These are phyloP conservation scores for Trichophaea hybrida DNA, from an alignment of 2,329 filamentous ascomycete genomes.

Conservation along the genomic window DNA sequence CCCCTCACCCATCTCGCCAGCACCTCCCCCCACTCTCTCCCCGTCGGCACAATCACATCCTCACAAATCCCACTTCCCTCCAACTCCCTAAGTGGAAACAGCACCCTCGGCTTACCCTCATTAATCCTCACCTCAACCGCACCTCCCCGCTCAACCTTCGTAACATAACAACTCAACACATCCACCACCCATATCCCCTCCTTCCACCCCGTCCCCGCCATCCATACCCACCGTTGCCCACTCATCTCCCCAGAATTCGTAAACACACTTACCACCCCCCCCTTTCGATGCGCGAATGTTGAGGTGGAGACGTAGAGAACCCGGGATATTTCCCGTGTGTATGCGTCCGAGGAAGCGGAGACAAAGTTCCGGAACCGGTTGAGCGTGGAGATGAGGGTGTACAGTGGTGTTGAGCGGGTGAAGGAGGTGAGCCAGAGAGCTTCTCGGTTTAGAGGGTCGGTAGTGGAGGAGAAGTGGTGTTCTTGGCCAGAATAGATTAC, in stretches of 20 bases:
- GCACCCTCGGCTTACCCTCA: slow-evolving; percentile 10
- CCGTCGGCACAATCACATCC: not conserved
- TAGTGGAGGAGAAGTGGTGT: slow-evolving; percentile 31
- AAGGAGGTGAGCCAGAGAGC: slow-evolving; percentile 36
- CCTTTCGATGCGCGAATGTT: slow-evolving; percentile 37
- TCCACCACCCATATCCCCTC: slow-evolving; percentile 30
- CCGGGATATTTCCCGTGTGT: slow-evolving; percentile 33
- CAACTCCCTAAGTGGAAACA: slow-evolving; percentile 3
- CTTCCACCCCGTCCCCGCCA: slow-evolving; percentile 26
- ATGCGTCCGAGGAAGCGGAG: slow-evolving; percentile 31
- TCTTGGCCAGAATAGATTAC: slow-evolving; percentile 33
- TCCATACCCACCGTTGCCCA: slow-evolving; percentile 24
- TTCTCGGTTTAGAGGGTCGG: slow-evolving; percentile 33
- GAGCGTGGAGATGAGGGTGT: slow-evolving; percentile 36
- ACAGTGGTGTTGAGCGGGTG: slow-evolving; percentile 36
- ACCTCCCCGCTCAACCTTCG: slow-evolving; percentile 14
- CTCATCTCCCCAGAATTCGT: slow-evolving; percentile 16
- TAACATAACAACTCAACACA: slow-evolving; percentile 30
- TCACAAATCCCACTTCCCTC: slow-evolving; percentile 8
- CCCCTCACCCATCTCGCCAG: not conserved
- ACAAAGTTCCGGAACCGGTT: slow-evolving; percentile 40
- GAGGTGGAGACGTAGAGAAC: slow-evolving; percentile 33
- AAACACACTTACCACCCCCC: slow-evolving; percentile 32
- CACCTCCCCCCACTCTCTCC: not conserved
- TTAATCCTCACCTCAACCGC: not conserved